Evolutionary conservation across 1,139 yeast species (phyloP).

Genomic region (Hyphopichia pseudoburtonii): DNA sequence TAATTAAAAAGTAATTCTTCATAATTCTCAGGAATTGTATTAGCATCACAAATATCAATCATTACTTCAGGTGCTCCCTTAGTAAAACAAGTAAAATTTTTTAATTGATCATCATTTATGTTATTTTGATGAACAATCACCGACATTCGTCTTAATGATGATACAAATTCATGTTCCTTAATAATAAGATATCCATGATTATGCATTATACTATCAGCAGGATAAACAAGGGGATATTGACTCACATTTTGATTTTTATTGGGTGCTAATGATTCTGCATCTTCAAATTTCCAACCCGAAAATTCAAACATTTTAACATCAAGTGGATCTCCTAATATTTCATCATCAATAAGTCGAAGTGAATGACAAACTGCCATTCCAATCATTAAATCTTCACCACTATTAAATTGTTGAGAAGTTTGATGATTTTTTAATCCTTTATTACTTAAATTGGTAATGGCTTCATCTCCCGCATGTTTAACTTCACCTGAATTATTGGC

Average conservation of each 20-base stretch:
- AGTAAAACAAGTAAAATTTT: slow-evolving; percentile 53
- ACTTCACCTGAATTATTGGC: slow-evolving; percentile 6
- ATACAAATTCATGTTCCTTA: slow-evolving; percentile 80
- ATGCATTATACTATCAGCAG: background rate
- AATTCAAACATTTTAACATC: slow-evolving; percentile 93
- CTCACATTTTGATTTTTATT: slow-evolving; percentile 30
- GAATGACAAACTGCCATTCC: slow-evolving; percentile 89
- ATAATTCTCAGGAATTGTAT: slow-evolving; percentile 71
- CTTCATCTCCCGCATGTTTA: slow-evolving; percentile 26
- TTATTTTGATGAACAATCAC: slow-evolving; percentile 55
- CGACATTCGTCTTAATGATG: slow-evolving; percentile 87
- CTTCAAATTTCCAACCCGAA: slow-evolving; percentile 57
- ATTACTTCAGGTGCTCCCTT: slow-evolving; percentile 99
- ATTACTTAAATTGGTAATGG: slow-evolving; percentile 3
- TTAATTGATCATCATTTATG: slow-evolving; percentile 25
- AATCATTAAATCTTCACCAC: slow-evolving; percentile 29
- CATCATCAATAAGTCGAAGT: slow-evolving; percentile 72
- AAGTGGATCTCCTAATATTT: slow-evolving; percentile 87
- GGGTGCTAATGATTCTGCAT: too few species aligned
- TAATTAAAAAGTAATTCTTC: slow-evolving; percentile 75
- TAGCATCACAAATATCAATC: slow-evolving; percentile 68
- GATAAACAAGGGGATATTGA: background rate
- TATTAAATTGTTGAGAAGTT: slow-evolving; percentile 21
- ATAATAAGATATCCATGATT: slow-evolving; percentile 25
- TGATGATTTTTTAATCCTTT: slow-evolving; percentile 16